Evolutionary conservation across 1,284 basidiomycete species (phyloP), one percentile per base, ranked within the genome.

Genomic region (Agroathelia rolfsii): DNA sequence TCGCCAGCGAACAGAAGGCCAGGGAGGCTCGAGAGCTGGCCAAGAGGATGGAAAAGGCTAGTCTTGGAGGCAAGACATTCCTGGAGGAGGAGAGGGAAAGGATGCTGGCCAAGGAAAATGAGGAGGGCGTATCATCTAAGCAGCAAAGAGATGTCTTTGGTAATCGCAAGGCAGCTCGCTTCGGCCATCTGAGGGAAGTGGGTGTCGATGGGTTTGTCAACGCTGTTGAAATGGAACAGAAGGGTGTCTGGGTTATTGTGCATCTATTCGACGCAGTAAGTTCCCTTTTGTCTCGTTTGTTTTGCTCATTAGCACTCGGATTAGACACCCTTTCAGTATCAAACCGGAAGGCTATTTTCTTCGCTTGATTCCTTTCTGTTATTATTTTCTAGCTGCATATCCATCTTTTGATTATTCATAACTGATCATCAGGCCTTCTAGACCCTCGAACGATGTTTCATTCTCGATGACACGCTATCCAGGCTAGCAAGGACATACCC

Each of bases 211-310:
- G 80, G 15, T 90, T 79, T 46, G 62, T 89, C 33, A 59, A 62
- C 31, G 82, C 86, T 2, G 74, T 90, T 3, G 86, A 89, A 50
- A 61, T 69, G 17, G 86, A 87, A 51, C 71, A 72, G 19, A 58
- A 56, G 33, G 70, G 68, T 3, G 67, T 75, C 4, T 86, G 80
- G 73, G 82, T 90, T 10, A 72, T 88, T 9, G 64, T 90, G 19
- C 86, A 90, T 53, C 62, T 90, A 5, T 90, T 87, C 46, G 82
- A n/a, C n/a, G n/a, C n/a, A n/a, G n/a, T n/a, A n/a, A n/a, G n/a
- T n/a, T n/a, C n/a, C n/a, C n/a, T n/a, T n/a, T n/a, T n/a, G n/a
- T n/a, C n/a, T n/a, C n/a, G n/a, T n/a, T n/a, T n/a, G n/a, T n/a
- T n/a, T n/a, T n/a, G n/a, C n/a, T n/a, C n/a, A n/a, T n/a, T n/a